Evolutionary conservation across 2,329 filamentous ascomycete species (phyloP), one percentile per base, ranked within the genome.

Genomic region (Xylaria sp.): DNA sequence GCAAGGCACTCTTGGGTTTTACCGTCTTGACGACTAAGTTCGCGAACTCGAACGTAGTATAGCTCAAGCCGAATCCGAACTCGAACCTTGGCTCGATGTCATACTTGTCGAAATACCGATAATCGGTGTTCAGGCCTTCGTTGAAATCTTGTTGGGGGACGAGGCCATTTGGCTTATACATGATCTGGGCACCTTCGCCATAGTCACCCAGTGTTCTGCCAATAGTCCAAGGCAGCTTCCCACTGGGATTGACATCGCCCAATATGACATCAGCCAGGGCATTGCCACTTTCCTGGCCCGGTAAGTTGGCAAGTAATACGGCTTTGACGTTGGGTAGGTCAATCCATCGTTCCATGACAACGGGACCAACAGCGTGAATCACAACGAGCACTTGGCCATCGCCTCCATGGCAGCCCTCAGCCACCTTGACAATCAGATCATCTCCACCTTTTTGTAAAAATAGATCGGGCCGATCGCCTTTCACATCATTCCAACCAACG

Each of bases 161-260:
- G 3, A 92, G 81, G 18, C 85, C 87, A 72, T 93, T 91, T 0
- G 91, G 87, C 57, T 88, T 82, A 75, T 91, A 93, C 70, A 94
- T 82, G 45, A 96, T 84, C 74, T 90, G 86, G 20, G 86, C 91
- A 18, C 87, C 88, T 0, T 89, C 86, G 0, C 94, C 94, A 73
- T 96, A 96, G 77, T 97, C 93, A 18, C 87, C 83, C 2, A 92
- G 83, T 0, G 84, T 84, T 76, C 90, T 92, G 8, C 92, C 93
- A 59, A 97, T 91, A 0, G 93, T 97, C 80, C 97, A 97, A 0
- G 94, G 94, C 1, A 97, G 82, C 64, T 91, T 90, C n/a, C 94
- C 94, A 59, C 89, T 93, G 0, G 90, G 90, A 73, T 93, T 95
- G 18, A 90, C 85, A 28, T 91, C 86, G 7, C 94, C 94, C 66